Evolutionary conservation across 371 early-diverging fungal species (phyloP), one percentile per base, ranked within the genome.

Genomic region (Mucor sp.): DNA sequence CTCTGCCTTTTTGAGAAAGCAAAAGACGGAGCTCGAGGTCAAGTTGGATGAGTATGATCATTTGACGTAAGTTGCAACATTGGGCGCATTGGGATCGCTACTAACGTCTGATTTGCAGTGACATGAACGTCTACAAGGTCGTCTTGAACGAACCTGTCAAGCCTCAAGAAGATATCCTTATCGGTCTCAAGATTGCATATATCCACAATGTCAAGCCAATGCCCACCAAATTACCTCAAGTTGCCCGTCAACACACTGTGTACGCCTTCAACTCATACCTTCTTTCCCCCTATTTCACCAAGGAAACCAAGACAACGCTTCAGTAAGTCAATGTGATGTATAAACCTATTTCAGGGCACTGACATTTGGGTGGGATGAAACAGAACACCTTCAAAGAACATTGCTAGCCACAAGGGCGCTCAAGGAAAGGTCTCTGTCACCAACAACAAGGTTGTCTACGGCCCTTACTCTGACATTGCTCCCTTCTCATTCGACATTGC

Each of bases 261-360:
- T 93, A 85, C 75, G 63, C 66, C 6, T 90, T 89, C 68, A 87
- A 89, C 68, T 80, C 85, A 8, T 89, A 89, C 69, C 75, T 90
- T 28, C 70, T 74, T 57, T 87, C 90, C 15, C 86, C 89, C 21
- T 96, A 98, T 77, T 66, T 70, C 21, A 83, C 90, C 6, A 71
- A 85, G 44, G 91, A 93, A 77, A 87, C 90, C 66, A 95, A 95
- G 79, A 93, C 94, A 5, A 87, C 87, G 17, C 84, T 98, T 62
- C 83, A 83, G 93, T 89, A 85, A 75, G 83, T 72, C 23, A 23
- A 27, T 23, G 25, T 62, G 39, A 21, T 1, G 41, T 60, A 0
- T 23, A 21, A n/a, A 47, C 28, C 21, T 39, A 43, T 28, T 25
- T 8, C 56, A 33, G 25, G 15, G 11, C 14, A 27, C 5, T 27